phyloP scores from a whole-genome alignment of 1,139 yeast species.

The Saccharomyces pastorianus region DNA sequence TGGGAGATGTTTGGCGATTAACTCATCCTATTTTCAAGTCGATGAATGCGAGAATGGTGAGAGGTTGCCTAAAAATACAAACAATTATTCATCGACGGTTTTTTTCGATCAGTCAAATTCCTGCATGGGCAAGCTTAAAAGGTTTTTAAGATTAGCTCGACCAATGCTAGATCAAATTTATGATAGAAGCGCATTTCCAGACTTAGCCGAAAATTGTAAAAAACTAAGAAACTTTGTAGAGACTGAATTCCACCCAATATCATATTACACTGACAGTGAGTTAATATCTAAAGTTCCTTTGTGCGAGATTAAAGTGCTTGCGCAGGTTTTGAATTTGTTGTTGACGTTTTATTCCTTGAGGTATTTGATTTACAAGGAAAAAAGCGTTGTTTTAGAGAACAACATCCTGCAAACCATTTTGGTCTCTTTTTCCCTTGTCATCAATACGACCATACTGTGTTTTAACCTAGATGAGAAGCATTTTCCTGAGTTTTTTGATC shows the following conservation, averaged over 20 bases:
- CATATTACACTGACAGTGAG: constrained; percentile 12
- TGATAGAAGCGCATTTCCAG: constrained; percentile 10
- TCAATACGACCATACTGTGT: constrained; percentile 5
- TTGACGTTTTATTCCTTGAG: constrained; percentile 1
- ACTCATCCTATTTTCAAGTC: constrained; percentile 14
- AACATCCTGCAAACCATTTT: background rate
- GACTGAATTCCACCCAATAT: constrained; percentile 16
- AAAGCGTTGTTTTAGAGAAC: background rate
- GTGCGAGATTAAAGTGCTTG: constrained; percentile 10
- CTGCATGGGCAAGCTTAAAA: constrained; percentile 11
- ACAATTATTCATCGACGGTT: background rate
- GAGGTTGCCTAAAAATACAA: background rate
- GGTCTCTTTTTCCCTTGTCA: constrained; percentile 5
- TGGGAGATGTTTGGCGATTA: constrained; percentile 28
- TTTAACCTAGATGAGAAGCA: constrained; percentile 5
- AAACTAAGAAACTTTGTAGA: constrained; percentile 15
- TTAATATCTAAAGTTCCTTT: constrained; percentile 9
- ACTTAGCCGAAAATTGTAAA: constrained; percentile 11
- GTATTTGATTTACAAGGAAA: background rate
- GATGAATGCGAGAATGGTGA: constrained; percentile 3
- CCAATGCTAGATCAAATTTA: constrained; percentile 14
- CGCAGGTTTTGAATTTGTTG: background rate
- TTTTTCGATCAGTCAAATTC: background rate
- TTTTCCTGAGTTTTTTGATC: background rate
- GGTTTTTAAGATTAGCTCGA: constrained; percentile 16